Evolutionary conservation across 768 basidiomycete species (phyloP), one percentile per base, ranked within the genome.

Genomic region (Suillus cothurnatus): DNA sequence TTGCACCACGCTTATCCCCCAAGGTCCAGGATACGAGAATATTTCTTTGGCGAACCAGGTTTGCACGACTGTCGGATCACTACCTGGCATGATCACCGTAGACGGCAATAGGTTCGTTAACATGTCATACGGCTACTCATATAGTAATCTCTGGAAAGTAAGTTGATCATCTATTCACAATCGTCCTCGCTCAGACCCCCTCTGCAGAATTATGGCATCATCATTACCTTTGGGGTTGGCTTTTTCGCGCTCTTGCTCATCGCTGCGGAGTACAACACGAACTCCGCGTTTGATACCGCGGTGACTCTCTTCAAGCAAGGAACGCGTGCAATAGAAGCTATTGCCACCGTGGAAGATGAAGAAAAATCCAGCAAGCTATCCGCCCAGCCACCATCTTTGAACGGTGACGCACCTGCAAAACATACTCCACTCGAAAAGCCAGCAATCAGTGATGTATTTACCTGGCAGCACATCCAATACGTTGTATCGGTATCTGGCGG

Each of bases 381-480:
- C 7, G 14, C 26, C 3, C 39, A 31, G 4, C n/a, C 47, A 52
- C 34, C 43, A 9, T 61, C 14, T 47, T 34, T 41, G 15, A 26
- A 28, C 11, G 26, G 2, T n/a, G 15, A 28, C 14, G 39, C 39
- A 31, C 6, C 31, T 12, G 9, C 26, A 34, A 19, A 76, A 60
- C 70, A 78, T 53, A 73, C 74, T 66, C 74, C 76, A 68, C 77
- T 74, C 66, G 82, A 80, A 66, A 49, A 26, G 9, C 23, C 45
- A 21, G 56, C 2, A n/a, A 34, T 3, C 78, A 77, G 72, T n/a
- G 82, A 89, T 66, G 79, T 88, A 3, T 95, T 96, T 77, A 92
- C 93, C 1, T 96, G 93, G 92, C 82, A 86, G 60, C 78, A 87
- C 65, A 69, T 94, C 57, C 79, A 81, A 64, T 95, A 95, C 74